phyloP scores from a whole-genome alignment of 2,329 filamentous ascomycete species.

The Sarocladium brachiariae region DNA sequence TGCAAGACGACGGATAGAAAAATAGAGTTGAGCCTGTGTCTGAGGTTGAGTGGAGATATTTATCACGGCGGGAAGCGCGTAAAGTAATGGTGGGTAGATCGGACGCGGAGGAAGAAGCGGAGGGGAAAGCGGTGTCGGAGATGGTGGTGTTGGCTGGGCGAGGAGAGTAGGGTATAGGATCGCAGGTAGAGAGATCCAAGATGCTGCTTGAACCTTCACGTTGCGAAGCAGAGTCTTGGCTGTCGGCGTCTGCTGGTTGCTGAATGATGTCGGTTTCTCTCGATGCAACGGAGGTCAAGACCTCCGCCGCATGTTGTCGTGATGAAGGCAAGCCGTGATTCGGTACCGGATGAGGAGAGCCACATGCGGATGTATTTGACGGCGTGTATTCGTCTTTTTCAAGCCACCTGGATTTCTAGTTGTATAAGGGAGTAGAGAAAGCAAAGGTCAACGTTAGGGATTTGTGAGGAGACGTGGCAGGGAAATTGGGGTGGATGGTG shows the following conservation, averaged over 20 bases:
- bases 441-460: neutral
- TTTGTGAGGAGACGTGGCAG: neutral
- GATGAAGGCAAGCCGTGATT: slow-evolving; percentile 5
- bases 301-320: slow-evolving; percentile 48
- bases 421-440: neutral
- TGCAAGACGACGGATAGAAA: slow-evolving; percentile 41
- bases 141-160: neutral
- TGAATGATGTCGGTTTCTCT: slow-evolving; percentile 39
- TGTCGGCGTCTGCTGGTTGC: slow-evolving; percentile 43
- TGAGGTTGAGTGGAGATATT: slow-evolving; percentile 37
- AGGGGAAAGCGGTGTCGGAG: neutral
- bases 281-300: slow-evolving; percentile 49
- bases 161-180: neutral
- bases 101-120: neutral
- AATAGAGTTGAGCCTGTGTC: slow-evolving; percentile 20
- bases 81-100: neutral
- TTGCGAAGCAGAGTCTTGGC: slow-evolving; percentile 17
- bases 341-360: slow-evolving; percentile 5
- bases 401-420: no score
- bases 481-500: neutral
- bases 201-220: neutral
- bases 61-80: slow-evolving; percentile 41
- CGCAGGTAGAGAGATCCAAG: neutral
- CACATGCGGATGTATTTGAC: neutral
- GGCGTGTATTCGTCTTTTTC: neutral